Evolutionary conservation across 2,329 filamentous ascomycete species (phyloP).

Genomic region (Alternaria arborescens): DNA sequence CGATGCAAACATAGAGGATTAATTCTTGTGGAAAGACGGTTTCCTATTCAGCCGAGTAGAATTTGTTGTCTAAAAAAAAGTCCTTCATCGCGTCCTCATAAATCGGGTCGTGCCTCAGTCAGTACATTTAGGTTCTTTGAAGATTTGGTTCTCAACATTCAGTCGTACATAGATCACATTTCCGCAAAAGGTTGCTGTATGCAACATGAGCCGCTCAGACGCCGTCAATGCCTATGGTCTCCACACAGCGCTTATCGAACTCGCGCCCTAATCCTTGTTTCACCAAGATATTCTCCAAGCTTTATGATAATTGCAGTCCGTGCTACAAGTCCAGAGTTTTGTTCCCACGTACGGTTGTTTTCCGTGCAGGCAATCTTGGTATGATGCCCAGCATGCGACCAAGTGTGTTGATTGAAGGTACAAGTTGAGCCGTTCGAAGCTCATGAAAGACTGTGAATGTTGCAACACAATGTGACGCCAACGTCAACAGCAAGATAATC

Average conservation of each 20-base stretch:
- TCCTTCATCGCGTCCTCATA: background rate
- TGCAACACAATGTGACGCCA: constrained; percentile 15
- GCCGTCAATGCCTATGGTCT: constrained; percentile 38
- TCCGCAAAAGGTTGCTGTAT: constrained; percentile 28
- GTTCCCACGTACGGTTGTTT: background rate
- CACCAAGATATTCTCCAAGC: constrained; percentile 4
- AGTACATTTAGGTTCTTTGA: background rate
- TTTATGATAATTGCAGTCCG: constrained; percentile 16
- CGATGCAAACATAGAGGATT: background rate
- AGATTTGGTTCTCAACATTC: constrained; percentile 2
- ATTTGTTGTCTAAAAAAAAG: too few relatives aligned
- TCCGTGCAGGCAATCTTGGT: constrained; percentile 19
- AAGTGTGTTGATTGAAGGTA: constrained; percentile 15
- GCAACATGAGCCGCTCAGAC: constrained; percentile 38
- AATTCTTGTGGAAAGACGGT: background rate
- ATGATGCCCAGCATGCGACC: constrained; percentile 49
- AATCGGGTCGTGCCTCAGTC: background rate
- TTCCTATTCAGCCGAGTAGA: too few relatives aligned
- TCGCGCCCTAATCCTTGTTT: constrained; percentile 7
- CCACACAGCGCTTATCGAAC: background rate
- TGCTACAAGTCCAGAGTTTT: constrained; percentile 8
- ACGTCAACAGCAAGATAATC: background rate
- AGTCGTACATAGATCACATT: constrained; percentile 20
- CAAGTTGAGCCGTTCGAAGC: constrained; percentile 19
- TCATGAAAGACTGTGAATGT: constrained; percentile 20